Conservation (phyloP, 163 green algal species). For the Chlorella variabilis region DNA sequence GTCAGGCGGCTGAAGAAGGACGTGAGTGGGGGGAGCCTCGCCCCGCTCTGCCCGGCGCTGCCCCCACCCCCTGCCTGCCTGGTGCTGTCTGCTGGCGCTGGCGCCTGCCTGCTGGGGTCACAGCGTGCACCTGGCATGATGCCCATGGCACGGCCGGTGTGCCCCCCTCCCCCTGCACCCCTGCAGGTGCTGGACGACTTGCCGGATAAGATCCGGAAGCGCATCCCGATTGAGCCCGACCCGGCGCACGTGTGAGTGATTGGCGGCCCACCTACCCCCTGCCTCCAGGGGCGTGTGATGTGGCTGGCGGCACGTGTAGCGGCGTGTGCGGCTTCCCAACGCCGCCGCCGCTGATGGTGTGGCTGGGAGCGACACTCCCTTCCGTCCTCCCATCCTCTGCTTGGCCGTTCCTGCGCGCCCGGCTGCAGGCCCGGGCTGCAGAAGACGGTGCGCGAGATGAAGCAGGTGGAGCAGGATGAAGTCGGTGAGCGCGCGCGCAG, state of each 20-base stretch:
- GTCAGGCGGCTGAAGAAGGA: slow-evolving; percentile 28
- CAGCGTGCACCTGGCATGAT: too few species aligned
- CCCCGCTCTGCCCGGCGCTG: too few species aligned
- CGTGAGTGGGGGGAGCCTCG: neutral
- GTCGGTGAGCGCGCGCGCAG: neutral
- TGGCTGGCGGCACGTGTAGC: too few species aligned
- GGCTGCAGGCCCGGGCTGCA: neutral
- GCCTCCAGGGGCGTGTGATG: too few species aligned
- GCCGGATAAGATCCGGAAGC: slow-evolving; percentile 61
- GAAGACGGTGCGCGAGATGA: neutral
- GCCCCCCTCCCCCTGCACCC: too few species aligned
- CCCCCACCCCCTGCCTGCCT: neutral
- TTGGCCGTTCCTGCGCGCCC: neutral
- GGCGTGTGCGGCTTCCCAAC: too few species aligned
- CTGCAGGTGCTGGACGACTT: slow-evolving; percentile 62
- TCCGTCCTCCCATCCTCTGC: too few species aligned
- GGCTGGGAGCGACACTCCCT: too few species aligned
- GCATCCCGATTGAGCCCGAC: slow-evolving; percentile 29
- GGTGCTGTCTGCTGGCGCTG: slow-evolving; percentile 37
- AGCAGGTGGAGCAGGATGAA: slow-evolving; percentile 3
- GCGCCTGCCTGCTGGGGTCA: neutral
- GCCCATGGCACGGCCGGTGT: too few species aligned
- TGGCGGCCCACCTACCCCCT: too few species aligned
- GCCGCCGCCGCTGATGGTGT: too few species aligned
- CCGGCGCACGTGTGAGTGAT: slow-evolving; percentile 8